Percentiles rank a stretch among this genome's conserved stretches.
phyloP scores from a whole-genome alignment of 345 rosid species.

The Citrus unshiu region DNA sequence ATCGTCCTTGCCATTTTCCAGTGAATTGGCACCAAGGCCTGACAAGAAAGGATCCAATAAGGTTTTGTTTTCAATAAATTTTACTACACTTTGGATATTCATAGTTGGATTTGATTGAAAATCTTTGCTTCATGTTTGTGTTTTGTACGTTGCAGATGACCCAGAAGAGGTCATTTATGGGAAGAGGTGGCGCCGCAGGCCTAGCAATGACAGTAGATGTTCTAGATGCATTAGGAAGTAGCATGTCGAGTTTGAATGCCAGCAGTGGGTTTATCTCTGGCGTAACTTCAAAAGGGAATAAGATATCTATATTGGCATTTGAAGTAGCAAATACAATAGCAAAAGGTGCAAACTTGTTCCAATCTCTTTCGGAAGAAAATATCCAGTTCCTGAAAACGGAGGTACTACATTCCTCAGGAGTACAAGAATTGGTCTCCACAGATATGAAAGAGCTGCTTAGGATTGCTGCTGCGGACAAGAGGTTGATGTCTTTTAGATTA shows the following conservation, averaged over 20 bases:
- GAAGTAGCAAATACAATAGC: slow-evolving; percentile 93
- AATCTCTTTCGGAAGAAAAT: slow-evolving; percentile 65
- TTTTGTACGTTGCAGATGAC: slow-evolving; percentile 27
- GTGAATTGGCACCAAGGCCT: slow-evolving; percentile 52
- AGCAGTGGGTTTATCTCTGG: slow-evolving; percentile 53
- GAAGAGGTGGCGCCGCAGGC: slow-evolving; percentile 56
- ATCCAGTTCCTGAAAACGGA: slow-evolving; percentile 61
- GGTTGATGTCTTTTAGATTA: slow-evolving; percentile 39
- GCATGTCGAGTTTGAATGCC: slow-evolving; percentile 67
- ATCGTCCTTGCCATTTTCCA: slow-evolving; percentile 31
- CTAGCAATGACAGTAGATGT: slow-evolving; percentile 71
- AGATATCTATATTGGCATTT: slow-evolving; percentile 62
- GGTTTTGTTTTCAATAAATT: slow-evolving; percentile 38
- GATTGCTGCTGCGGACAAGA: slow-evolving; percentile 90
- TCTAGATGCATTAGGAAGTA: slow-evolving; percentile 74
- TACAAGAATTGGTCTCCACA: slow-evolving; percentile 63
- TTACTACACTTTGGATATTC: neutral
- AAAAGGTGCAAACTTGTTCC: slow-evolving; percentile 68
- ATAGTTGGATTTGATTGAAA: neutral
- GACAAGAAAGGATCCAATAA: slow-evolving; percentile 27
- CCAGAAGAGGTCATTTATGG: slow-evolving; percentile 56
- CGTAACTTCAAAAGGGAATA: slow-evolving; percentile 46
- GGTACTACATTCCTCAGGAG: slow-evolving; percentile 60
- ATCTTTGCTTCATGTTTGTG: neutral
- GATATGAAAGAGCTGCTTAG: slow-evolving; percentile 55